Evolutionary conservation across 108 stramenopile genomes (phyloP), one percentile per base, ranked within the genome.

Genomic region (Discostella pseudostelligera): DNA sequence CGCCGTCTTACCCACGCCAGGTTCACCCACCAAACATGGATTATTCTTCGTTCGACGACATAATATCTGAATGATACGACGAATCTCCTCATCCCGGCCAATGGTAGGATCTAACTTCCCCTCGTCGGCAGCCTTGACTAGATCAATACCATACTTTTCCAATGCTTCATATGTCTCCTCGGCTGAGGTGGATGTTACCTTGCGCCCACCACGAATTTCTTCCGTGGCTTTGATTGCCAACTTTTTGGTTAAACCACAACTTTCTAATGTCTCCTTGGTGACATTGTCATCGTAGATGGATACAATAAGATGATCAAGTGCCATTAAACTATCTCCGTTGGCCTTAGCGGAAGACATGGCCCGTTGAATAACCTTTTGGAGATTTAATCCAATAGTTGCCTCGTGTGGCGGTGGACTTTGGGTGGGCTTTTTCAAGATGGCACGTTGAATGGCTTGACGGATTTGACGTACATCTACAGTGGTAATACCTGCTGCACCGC

Each of bases 1-100:
- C 5, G 97, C 96, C 14, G 98, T 97, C 81, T 99, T 99, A 22
- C 98, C 98, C 2, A 87, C 84, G 16, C 73, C 76, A 11, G 98
- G 97, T 61, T 96, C 94, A 8, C 98, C 98, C 0, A 97, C 85
- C 8, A 99, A 80, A 39, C 83, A 70, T 0, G 97, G 96, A 68
- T 99, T 99, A 67, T 97, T 97, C 74, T 99, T 99, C 13, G 96
- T 97, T 28, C 97, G 84, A 5, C 98, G 88, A 28, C 92, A 91
- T 0, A 99, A 87, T 40, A 98, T 97, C 72, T 95, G 95, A 36
- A 99, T 84, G 20, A 83, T 73, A 9, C 81, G 70, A 39, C 97
- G 83, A 62, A 99, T 96, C 71, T 99, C 98, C 50, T 95, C 96
- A 67, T 99, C 98, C 1, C 98, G 82, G 8, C 99, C 99, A 68